Evolutionary conservation across 495 filamentous ascomycete genomes (phyloP), one percentile per base, ranked within the genome.

Genomic region (Penicillium crystallinum): DNA sequence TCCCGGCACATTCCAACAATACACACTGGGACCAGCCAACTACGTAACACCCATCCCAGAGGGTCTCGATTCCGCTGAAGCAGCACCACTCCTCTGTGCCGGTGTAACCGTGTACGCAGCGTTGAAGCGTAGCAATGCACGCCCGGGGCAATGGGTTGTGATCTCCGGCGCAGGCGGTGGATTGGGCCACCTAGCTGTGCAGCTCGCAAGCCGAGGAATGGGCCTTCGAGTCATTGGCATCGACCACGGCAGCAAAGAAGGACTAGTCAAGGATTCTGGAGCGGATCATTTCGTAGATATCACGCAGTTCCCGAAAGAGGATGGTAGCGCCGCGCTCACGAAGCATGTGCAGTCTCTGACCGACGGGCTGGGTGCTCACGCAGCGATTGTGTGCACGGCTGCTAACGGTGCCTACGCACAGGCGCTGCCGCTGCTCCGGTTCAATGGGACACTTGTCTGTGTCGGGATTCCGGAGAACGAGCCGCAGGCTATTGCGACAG

Each of bases 1-100:
- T 23, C 84, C 84, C 0, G 85, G 85, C 29, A 89, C 84, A 21
- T 89, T 90, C 66, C 84, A 87, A 63, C 81, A 88, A 64, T 89
- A 87, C 58, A 77, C 78, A n/a, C 51, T 86, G 2, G 78, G 77
- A 0, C 80, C 82, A 6, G 83, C 83, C 4, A 78, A 77, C 62
- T 83, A 88, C 57, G 83, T 88, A 18, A 87, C 84, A 1, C 82
- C 82, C 1, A 85, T 88, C 63, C 86, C 86, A 6, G 84, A 86
- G 4, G 68, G 60, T 5, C 67, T 88, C 5, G 62, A 65, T 11
- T 81, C 78, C 3, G 81, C 75, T 31, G 66, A 76, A 14, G 85
- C 84, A 8, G 85, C 85, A 0, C 85, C 85, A 6, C 77, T 85
- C 70, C 74, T 84, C 49, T 85, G 81, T 65, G 82, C 77, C 12